These are phyloP conservation scores for Solanum hybrid DNA, from an alignment of 305 asterid genomes.

Conservation along the genomic window DNA sequence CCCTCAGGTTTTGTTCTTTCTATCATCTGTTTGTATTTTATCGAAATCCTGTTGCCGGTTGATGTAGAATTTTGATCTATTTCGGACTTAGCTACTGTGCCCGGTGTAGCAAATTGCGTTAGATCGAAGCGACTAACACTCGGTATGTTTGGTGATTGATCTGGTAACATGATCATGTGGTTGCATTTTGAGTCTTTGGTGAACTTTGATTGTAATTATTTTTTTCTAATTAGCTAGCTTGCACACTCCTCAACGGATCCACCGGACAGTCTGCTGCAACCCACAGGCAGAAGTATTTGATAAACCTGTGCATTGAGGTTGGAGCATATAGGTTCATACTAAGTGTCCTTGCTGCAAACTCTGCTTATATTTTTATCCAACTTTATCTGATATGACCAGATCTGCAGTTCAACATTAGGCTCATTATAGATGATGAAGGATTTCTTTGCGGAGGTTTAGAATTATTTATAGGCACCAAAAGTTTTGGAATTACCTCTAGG, in stretches of 20 bases:
- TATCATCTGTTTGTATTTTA: not conserved
- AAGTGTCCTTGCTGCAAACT: not conserved
- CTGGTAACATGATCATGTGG: not conserved
- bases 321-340: not conserved
- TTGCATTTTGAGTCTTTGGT: not conserved
- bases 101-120: not conserved
- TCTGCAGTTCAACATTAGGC: not conserved
- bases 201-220: not conserved
- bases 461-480: not conserved
- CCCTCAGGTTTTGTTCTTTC: conserved; percentile 50
- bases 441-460: not conserved
- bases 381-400: not conserved
- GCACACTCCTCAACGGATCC: not conserved
- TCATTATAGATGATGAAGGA: not conserved
- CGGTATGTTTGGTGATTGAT: not conserved
- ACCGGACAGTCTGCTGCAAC: not conserved
- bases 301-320: not conserved
- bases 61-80: not conserved
- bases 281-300: not conserved
- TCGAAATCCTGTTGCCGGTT: not conserved
- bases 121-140: not conserved
- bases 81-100: not conserved
- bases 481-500: not conserved
- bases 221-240: not conserved
- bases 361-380: not conserved